Evolutionary conservation across 1,284 basidiomycete genomes (phyloP).

Genomic region (Somion occarium): DNA sequence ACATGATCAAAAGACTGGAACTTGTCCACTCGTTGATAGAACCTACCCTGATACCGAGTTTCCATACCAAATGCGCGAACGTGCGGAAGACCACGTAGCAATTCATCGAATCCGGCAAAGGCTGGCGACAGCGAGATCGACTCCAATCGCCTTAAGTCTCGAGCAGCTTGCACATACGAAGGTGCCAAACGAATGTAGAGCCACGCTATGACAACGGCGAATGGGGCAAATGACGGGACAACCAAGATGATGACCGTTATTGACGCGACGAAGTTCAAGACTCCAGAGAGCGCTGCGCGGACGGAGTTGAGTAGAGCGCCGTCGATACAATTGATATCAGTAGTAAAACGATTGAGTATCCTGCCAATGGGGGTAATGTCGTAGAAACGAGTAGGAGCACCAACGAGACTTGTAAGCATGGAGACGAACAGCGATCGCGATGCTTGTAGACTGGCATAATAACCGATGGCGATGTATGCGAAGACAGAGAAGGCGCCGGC

Average conservation of each 20-base stretch:
- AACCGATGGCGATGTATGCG: slow-evolving; percentile 55
- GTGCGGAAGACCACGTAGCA: slow-evolving; percentile 71
- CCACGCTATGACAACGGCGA: slow-evolving; percentile 66
- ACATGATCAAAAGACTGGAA: slow-evolving; percentile 71
- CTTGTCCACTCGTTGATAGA: slow-evolving; percentile 74
- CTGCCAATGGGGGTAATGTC: slow-evolving; percentile 67
- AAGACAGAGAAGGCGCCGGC: slow-evolving; percentile 50
- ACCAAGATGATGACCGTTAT: slow-evolving; percentile 61
- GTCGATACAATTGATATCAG: slow-evolving; percentile 76
- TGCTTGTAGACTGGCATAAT: slow-evolving; percentile 63
- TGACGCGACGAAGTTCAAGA: slow-evolving; percentile 61
- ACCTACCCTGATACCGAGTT: slow-evolving; percentile 63
- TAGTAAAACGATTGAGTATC: slow-evolving; percentile 76
- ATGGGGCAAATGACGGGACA: slow-evolving; percentile 65
- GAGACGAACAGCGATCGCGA: slow-evolving; percentile 53
- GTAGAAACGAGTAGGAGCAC: slow-evolving; percentile 64
- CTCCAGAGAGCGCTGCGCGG: slow-evolving; percentile 48
- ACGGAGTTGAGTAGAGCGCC: slow-evolving; percentile 55
- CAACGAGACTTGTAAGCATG: slow-evolving; percentile 49
- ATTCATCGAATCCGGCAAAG: slow-evolving; percentile 75
- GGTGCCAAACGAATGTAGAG: slow-evolving; percentile 70
- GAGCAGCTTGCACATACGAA: slow-evolving; percentile 61
- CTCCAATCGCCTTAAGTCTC: slow-evolving; percentile 72
- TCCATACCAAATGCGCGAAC: slow-evolving; percentile 85
- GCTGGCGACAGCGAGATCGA: slow-evolving; percentile 64